phyloP scores from a whole-genome alignment of 352 stramenopile genomes.

The Globisporangium radiosum region DNA sequence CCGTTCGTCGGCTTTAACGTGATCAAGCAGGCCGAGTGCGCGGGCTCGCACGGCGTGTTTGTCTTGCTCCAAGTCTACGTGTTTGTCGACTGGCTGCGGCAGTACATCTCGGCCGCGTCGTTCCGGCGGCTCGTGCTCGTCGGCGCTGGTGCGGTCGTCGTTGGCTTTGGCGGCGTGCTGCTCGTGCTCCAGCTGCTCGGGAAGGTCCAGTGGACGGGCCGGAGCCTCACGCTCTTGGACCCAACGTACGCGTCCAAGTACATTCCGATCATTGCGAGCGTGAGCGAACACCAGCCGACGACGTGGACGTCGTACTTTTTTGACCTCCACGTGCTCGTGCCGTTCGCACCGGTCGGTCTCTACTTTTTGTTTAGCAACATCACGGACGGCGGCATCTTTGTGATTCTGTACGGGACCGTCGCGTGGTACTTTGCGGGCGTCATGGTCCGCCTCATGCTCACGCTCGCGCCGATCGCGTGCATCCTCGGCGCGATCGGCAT shows the following conservation, averaged over 20 bases:
- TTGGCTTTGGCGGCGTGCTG: conserved; percentile 40
- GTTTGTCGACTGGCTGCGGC: conserved; percentile 71
- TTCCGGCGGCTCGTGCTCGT: conserved; percentile 74
- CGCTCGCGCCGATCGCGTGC: conserved; percentile 88
- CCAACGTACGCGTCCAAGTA: conserved; percentile 92
- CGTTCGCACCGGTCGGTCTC: conserved; percentile 87
- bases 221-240: conserved; percentile 87
- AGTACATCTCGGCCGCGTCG: conserved; percentile 62
- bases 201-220: conserved; percentile 87
- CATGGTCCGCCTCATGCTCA: conserved; percentile 92
- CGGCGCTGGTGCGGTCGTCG: conserved; percentile 50
- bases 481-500: conserved; percentile 86
- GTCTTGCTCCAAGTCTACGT: conserved; percentile 83
- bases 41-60: conserved; percentile 91
- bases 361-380: conserved; percentile 89
- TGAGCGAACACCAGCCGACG: conserved; percentile 92
- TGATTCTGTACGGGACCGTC: conserved; percentile 91
- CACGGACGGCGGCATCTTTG: conserved; percentile 87
- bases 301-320: conserved; percentile 94
- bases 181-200: conserved; percentile 78
- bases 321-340: conserved; percentile 89
- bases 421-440: conserved; percentile 91
- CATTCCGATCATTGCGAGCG: conserved; percentile 92
- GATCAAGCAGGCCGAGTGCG: conserved; percentile 85
- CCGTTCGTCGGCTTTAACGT: conserved; percentile 97